A percentile compares a stretch with the other conserved stretches of the same genome.
Conservation (phyloP, 2,329 filamentous ascomycete genomes). For the Aspergillus cejpii region DNA sequence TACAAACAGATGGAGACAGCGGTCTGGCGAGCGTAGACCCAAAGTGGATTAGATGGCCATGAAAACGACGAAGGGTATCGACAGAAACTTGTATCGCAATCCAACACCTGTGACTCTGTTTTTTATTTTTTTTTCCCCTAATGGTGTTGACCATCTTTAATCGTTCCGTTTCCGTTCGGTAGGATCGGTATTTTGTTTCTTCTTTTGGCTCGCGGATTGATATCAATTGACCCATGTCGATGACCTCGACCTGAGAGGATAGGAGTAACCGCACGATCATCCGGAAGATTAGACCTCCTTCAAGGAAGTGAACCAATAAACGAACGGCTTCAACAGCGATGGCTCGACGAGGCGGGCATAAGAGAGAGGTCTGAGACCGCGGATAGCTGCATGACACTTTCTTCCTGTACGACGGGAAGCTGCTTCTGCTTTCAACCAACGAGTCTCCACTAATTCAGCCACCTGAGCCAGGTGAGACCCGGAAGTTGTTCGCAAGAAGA, state of each 20-base stretch:
- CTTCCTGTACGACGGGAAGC: constrained; percentile 25
- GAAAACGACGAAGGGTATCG: constrained; percentile 6
- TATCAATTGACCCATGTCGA: constrained; percentile 9
- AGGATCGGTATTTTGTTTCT: background rate
- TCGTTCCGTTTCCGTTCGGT: constrained; percentile 3
- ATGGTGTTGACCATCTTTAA: constrained; percentile 1
- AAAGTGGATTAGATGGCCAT: constrained; percentile 5
- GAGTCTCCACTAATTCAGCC: constrained; percentile 16
- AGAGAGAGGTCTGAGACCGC: constrained; percentile 30
- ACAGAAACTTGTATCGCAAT: constrained; percentile 10
- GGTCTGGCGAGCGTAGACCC: constrained; percentile 12
- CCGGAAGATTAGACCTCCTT: constrained; percentile 20
- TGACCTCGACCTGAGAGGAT: constrained; percentile 15
- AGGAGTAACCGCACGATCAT: constrained; percentile 13
- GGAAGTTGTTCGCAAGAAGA: constrained; percentile 9
- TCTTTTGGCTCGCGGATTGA: constrained; percentile 3
- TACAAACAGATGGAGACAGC: constrained; percentile 27
- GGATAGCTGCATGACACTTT: constrained; percentile 27
- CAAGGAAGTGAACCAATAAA: constrained; percentile 20
- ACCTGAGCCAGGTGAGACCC: constrained; percentile 9
- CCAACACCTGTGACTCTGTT: background rate
- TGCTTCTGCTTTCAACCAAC: constrained; percentile 21
- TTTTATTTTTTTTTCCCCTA: too few relatives aligned
- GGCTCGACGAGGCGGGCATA: constrained; percentile 21
- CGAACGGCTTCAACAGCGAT: constrained; percentile 8